Evolutionary conservation across 2,329 filamentous ascomycete genomes (phyloP), one percentile per base, ranked within the genome.

Genomic region (Trichoderma guizhouense): DNA sequence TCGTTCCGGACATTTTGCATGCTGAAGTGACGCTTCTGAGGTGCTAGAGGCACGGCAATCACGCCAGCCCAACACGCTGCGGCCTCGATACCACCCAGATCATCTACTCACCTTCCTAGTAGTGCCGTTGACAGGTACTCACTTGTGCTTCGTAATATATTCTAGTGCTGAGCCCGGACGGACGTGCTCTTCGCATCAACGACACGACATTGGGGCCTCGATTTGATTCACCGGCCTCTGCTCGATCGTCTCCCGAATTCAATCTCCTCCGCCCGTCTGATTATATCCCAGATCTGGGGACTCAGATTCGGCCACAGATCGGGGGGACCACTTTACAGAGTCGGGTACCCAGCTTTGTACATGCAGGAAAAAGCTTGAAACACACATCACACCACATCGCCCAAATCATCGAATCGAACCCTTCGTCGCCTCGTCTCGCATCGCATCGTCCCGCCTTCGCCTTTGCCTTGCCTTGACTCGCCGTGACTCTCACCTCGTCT

Each of bases 11-110:
- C 51, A 57, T 64, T 71, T 64, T 64, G 68, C 60, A 71, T 71
- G 68, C 68, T 71, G 60, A 64, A 57, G 68, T 64, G 68, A 71
- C 61, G 68, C 68, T 64, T 53, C 60, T 28, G 28, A 51, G 67
- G 36, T 30, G 28, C 43, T 34, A 36, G 57, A 24, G 36, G 15
- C 58, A 34, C 55, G 55, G 55, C 55, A 60, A 43, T 62, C 66
- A 69, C 66, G 66, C 55, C 57, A 58, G 66, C 15, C 47, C 30
- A 57, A 8, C 65, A 68, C 21, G 34, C 34, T 68, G 65, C 65
- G 47, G 32, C 64, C 64, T 67, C 15, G 47, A 67, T 67, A 53
- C 64, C 51, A 67, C 64, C 64, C 51, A 28, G 64, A 57, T 55
- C 15, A n/a, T 57, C 32, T 57, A 55, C 24, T 36, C 14, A 36